Evolutionary conservation across 352 stramenopile genomes (phyloP).

Genomic region (Blastocystis sp.): DNA sequence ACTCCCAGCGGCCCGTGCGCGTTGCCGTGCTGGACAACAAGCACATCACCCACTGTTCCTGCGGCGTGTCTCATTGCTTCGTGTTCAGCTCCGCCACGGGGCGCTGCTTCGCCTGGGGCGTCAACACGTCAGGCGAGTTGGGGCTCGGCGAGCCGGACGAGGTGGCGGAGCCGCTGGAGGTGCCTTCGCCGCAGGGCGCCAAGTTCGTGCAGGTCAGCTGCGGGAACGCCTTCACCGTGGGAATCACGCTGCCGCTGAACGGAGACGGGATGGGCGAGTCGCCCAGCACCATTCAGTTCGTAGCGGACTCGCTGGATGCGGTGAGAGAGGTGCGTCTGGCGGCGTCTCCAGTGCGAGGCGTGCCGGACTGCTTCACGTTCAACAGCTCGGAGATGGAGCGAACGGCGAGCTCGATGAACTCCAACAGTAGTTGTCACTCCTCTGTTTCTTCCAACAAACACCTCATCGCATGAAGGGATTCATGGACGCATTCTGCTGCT

Average conservation of each 20-base stretch:
- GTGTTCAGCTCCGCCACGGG: slow-evolving; percentile 70
- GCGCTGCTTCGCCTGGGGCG: slow-evolving; percentile 70
- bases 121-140: slow-evolving; percentile 45
- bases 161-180: neutral
- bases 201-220: slow-evolving; percentile 8
- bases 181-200: neutral
- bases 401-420: too few relatives aligned
- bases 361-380: too few relatives aligned
- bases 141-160: neutral
- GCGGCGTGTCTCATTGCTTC: slow-evolving; percentile 70
- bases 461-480: too few relatives aligned
- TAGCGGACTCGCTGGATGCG: too few relatives aligned
- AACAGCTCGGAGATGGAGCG: too few relatives aligned
- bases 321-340: too few relatives aligned
- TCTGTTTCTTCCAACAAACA: too few relatives aligned
- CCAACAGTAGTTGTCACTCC: too few relatives aligned
- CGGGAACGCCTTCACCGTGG: slow-evolving; percentile 22
- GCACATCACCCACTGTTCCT: slow-evolving; percentile 68
- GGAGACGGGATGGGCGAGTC: too few relatives aligned
- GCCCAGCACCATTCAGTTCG: too few relatives aligned
- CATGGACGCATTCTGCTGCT: neutral
- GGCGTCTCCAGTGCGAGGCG: too few relatives aligned
- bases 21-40: neutral
- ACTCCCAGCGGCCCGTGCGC: slow-evolving; percentile 68
- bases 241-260: neutral